Base-by-base conservation (phyloP, 164 flowering plant species). In the Tinospora cordifolia region DNA sequence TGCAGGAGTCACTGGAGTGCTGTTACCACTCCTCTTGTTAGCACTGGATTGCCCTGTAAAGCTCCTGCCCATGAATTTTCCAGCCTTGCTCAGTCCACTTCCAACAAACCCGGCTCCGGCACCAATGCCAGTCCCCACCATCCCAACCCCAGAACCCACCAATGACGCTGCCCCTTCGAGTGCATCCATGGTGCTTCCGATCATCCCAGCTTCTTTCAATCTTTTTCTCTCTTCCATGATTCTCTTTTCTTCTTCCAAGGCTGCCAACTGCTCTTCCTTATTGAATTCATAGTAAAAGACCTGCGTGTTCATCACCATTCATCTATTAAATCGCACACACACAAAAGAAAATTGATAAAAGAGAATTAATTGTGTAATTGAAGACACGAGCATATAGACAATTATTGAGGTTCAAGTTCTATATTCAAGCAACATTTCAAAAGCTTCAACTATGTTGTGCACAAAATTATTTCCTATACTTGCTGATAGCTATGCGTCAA, bases 121-220 rank as follows among this genome's bases (percentile, higher is more conserved):
- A 12, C 79, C 87, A 51, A 87, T 22, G 51, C 92, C 93, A 26
- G 82, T 73, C 1, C 89, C 93, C n/a, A 88, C 88, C 66, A 84
- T 6, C 8, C 87, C 90, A 38, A 87, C 90, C 6, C 97, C 88
- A 8, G 86, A 76, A 0, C 87, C 90, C 14, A 87, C 91, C 51
- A 83, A 63, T 2, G 83, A 79, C n/a, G 86, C 87, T 17, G 89
- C 98, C 63, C 92, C 94, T 58, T 83, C 94, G 17, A 91, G 78
- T 44, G 97, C 99, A 75, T 95, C 99, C 96, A 95, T 90, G 1
- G 96, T 89, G 85, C 97, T 92, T 25, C 97, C 97, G 21, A 92
- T 88, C 19, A 88, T 79, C 57, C 98, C 98, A 6, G 83, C 90
- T 71, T 83, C 97, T 76, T 89, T 92, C 75, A 92, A 78, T 74